Evolutionary conservation across 352 stramenopile genomes (phyloP).

Genomic region (Phytophthora melonis): DNA sequence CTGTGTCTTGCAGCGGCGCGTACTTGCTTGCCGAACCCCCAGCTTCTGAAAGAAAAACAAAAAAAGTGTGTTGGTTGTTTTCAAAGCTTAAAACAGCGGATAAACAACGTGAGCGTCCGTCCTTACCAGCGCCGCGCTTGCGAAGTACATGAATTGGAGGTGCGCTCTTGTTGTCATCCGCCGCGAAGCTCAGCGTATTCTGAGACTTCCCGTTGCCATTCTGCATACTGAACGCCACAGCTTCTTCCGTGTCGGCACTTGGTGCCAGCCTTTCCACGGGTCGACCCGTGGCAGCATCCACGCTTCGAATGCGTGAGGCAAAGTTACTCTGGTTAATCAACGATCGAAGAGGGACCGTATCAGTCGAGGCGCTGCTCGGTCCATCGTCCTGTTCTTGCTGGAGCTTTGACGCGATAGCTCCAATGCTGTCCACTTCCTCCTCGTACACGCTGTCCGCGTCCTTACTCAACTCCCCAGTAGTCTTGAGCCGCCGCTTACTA

Average conservation of each 20-base stretch:
- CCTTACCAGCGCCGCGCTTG: slow-evolving; percentile 24
- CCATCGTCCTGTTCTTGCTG: not conserved
- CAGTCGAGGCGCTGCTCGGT: not conserved
- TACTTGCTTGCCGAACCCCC: slow-evolving; percentile 19
- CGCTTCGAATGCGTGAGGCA: slow-evolving; percentile 22
- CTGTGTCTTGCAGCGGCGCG: slow-evolving; percentile 4
- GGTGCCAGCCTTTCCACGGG: slow-evolving; percentile 10
- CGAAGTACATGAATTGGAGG: slow-evolving; percentile 31
- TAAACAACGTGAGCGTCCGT: not conserved
- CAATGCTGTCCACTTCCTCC: not conserved
- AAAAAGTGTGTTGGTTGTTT: not conserved
- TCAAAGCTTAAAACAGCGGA: no score
- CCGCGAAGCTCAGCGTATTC: slow-evolving; percentile 12
- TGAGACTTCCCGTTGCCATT: not conserved
- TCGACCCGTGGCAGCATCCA: slow-evolving; percentile 14
- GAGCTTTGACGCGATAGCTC: not conserved
- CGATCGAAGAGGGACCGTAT: not conserved
- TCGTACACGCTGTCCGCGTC: not conserved
- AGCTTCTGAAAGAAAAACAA: not conserved
- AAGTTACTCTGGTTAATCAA: slow-evolving; percentile 5
- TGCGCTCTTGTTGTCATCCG: not conserved
- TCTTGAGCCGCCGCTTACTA: slow-evolving; percentile 19
- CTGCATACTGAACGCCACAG: slow-evolving; percentile 32
- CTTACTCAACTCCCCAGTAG: not conserved
- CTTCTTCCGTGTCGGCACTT: slow-evolving; percentile 17